Base-by-base conservation (phyloP, 2,329 filamentous ascomycete genomes). In the Fusarium pseudocircinatum region DNA sequence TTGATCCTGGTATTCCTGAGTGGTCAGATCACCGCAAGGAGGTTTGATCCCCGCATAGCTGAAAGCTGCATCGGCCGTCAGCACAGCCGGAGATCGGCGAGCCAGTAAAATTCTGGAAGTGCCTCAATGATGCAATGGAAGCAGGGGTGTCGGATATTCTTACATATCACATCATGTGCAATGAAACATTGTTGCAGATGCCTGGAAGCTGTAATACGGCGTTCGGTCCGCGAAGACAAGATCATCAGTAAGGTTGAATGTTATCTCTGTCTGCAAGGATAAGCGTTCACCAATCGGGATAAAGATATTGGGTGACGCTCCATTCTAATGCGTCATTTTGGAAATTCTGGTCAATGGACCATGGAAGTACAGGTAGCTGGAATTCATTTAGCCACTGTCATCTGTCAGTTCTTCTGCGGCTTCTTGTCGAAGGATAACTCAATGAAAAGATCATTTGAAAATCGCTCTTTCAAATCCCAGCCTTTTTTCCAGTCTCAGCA, bases 101-200 rank as follows among this genome's bases (percentile, higher is more conserved):
- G 44, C 44, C 46, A 49, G 46, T 49, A 30, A 13, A n/a, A 18
- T 3, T 4, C 6, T 18, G 14, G 12, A 6, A 9, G 20, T 30
- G 20, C 3, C 46, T 2, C 20, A 49, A 30, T 30, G 28, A 30
- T 49, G 44, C 22, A 49, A 49, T 9, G 10, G 10, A 13, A n/a
- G 10, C 20, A 22, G 9, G 20, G 26, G 9, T n/a, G 0, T n/a
- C 3, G 2, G 2, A 16, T 30, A 11, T 16, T 16, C 2, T n/a
- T 12, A 4, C 9, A 11, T 4, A 6, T 2, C 0, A 49, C 7
- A n/a, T 4, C 14, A 8, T 3, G 2, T 4, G 3, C 14, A 13
- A 8, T 30, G 20, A n/a, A n/a, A 30, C 28, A 49, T 0, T 30
- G 20, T n/a, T 14, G 20, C 3, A n/a, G 28, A 49, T n/a, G 46